phyloP scores from a whole-genome alignment of 2,329 filamentous ascomycete species.

The Pyricularia grisea region DNA sequence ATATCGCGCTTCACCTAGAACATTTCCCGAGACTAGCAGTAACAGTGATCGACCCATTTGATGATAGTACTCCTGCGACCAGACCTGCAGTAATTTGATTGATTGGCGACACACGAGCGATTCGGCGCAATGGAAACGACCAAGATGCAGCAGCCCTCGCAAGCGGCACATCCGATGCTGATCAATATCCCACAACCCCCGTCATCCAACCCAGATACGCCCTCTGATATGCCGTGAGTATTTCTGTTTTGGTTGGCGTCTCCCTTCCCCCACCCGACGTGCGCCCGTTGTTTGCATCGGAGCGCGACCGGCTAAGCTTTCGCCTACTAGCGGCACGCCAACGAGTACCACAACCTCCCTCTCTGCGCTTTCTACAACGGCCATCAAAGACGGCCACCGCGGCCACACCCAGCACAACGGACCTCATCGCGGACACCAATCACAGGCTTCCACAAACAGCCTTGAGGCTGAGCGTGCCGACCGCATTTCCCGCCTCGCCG shows the following conservation, averaged over 20 bases:
- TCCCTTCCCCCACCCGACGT: background rate
- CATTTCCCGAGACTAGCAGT: background rate
- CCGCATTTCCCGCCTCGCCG: constrained; percentile 87
- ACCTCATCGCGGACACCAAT: constrained; percentile 45
- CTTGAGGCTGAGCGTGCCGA: constrained; percentile 89
- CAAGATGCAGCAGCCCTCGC: constrained; percentile 19
- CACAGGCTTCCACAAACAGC: constrained; percentile 57
- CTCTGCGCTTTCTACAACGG: constrained; percentile 83
- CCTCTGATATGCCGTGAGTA: constrained; percentile 80
- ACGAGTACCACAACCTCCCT: constrained; percentile 89
- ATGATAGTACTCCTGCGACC: background rate
- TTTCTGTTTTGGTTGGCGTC: constrained; percentile 6
- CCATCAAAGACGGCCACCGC: constrained; percentile 92
- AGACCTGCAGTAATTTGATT: background rate
- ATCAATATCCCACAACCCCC: constrained; percentile 73
- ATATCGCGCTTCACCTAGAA: background rate
- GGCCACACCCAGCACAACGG: constrained; percentile 61
- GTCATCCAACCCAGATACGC: constrained; percentile 74
- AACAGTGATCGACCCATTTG: background rate
- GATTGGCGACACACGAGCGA: background rate
- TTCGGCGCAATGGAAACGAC: background rate
- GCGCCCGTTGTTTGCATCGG: background rate
- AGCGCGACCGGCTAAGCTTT: constrained; percentile 3
- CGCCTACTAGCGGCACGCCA: constrained; percentile 65
- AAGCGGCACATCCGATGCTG: constrained; percentile 46